These are phyloP conservation scores for Chalaropsis thielavioides DNA, from an alignment of 2,329 filamentous ascomycete genomes.

Conservation along the genomic window DNA sequence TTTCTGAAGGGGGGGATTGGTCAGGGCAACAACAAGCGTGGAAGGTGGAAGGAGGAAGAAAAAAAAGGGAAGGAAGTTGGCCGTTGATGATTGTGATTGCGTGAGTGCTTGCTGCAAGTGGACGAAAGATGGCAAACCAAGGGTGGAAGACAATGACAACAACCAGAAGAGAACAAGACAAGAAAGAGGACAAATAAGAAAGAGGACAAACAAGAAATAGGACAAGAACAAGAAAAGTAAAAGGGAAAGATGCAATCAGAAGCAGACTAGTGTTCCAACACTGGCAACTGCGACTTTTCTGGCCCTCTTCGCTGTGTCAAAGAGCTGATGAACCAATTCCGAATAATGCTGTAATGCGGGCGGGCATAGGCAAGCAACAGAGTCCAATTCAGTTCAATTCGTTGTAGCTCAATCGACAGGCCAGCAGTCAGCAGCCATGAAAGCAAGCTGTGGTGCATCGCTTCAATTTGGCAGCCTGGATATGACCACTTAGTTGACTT, in stretches of 20 bases:
- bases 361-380: too few species aligned
- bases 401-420: not conserved
- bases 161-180: not conserved
- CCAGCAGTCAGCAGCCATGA: not conserved
- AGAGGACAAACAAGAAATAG: not conserved
- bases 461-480: conserved; percentile 5
- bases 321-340: not conserved
- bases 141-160: not conserved
- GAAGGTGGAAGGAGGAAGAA: not conserved
- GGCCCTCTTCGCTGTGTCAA: not conserved
- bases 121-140: not conserved
- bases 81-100: not conserved
- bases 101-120: not conserved
- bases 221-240: not conserved
- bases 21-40: not conserved
- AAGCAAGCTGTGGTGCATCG: not conserved
- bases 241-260: not conserved
- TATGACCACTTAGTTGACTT: not conserved
- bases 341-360: too few species aligned
- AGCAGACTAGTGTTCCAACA: not conserved
- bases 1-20: not conserved
- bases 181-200: not conserved
- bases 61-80: not conserved
- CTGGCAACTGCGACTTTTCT: not conserved
- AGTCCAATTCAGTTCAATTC: not conserved